A percentile compares a stretch with the other conserved stretches of the same genome.
Evolutionary conservation across 2,329 filamentous ascomycete genomes (phyloP).

Genomic region (Atkinsonella hypoxylon): DNA sequence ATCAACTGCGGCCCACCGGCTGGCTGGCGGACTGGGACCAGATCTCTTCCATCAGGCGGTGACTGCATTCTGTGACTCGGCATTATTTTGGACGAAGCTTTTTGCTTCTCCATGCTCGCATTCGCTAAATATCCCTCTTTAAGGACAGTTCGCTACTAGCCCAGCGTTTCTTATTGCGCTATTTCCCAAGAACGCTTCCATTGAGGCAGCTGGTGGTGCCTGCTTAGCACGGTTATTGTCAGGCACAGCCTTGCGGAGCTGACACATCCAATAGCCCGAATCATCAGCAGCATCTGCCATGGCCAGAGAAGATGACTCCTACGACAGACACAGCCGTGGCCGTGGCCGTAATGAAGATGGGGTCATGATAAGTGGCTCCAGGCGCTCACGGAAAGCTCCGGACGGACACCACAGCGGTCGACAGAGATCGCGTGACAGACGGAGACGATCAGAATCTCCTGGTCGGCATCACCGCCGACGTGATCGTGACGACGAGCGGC

Average conservation of each 20-base stretch:
- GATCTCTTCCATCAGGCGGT: neutral
- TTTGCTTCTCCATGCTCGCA: neutral
- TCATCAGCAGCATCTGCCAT: slow-evolving; percentile 11
- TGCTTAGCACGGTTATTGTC: slow-evolving; percentile 7
- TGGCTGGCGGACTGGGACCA: too few relatives aligned
- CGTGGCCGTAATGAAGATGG: slow-evolving; percentile 5
- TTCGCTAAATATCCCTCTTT: neutral
- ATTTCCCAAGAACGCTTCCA: neutral
- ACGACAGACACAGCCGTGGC: slow-evolving; percentile 6
- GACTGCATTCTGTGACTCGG: neutral
- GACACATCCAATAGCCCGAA: neutral
- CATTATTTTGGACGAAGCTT: neutral
- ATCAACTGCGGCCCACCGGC: too few relatives aligned
- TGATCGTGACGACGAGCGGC: slow-evolving; percentile 13
- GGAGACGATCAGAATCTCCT: slow-evolving; percentile 20
- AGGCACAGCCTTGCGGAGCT: neutral
- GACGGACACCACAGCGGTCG: slow-evolving; percentile 16
- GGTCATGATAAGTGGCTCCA: slow-evolving; percentile 10
- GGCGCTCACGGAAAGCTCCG: slow-evolving; percentile 10
- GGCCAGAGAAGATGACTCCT: slow-evolving; percentile 16
- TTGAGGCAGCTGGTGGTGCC: neutral
- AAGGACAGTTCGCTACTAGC: neutral
- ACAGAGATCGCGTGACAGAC: slow-evolving; percentile 18
- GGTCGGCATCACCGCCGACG: slow-evolving; percentile 8
- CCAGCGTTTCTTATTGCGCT: neutral